Percentiles rank a stretch among this genome's conserved stretches.
Evolutionary conservation across 306 rosid species (phyloP).

Genomic region (Cicer bijugum): DNA sequence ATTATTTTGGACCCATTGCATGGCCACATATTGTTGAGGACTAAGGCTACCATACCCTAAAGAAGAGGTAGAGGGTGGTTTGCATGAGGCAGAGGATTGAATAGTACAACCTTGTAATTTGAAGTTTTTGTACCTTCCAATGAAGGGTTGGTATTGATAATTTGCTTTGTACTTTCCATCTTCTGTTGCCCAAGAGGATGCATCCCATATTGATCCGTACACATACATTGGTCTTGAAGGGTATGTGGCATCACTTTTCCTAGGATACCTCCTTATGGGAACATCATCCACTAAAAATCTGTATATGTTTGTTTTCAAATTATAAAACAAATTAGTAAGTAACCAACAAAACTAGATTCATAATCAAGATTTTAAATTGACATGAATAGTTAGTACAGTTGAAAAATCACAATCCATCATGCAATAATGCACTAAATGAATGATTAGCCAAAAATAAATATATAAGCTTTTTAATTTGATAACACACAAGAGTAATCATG

Average conservation of each 20-base stretch:
- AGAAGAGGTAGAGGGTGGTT: constrained; percentile 58
- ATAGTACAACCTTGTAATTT: constrained; percentile 58
- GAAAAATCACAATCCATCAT: constrained; percentile 2
- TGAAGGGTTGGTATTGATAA: constrained; percentile 81
- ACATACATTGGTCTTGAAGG: constrained; percentile 83
- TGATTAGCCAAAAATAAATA: not conserved
- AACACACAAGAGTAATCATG: too few species aligned
- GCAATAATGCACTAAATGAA: not conserved
- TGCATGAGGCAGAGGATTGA: constrained; percentile 54
- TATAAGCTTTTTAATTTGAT: not conserved
- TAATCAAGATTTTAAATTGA: constrained; percentile 18
- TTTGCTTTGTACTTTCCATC: constrained; percentile 90
- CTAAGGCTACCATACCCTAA: constrained; percentile 54
- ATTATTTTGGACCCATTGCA: constrained; percentile 81
- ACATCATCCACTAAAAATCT: constrained; percentile 90
- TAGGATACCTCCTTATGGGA: constrained; percentile 79
- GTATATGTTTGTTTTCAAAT: constrained; percentile 31
- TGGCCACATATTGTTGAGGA: constrained; percentile 57
- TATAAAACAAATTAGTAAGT: constrained; percentile 41
- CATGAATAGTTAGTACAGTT: not conserved
- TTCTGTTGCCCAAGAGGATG: constrained; percentile 97
- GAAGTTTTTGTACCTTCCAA: constrained; percentile 71
- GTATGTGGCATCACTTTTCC: constrained; percentile 74
- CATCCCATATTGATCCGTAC: constrained; percentile 98
- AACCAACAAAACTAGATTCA: constrained; percentile 15